These are phyloP conservation scores for Diaporthe citrichinensis DNA, from an alignment of 2,329 filamentous ascomycete species.

Conservation along the genomic window DNA sequence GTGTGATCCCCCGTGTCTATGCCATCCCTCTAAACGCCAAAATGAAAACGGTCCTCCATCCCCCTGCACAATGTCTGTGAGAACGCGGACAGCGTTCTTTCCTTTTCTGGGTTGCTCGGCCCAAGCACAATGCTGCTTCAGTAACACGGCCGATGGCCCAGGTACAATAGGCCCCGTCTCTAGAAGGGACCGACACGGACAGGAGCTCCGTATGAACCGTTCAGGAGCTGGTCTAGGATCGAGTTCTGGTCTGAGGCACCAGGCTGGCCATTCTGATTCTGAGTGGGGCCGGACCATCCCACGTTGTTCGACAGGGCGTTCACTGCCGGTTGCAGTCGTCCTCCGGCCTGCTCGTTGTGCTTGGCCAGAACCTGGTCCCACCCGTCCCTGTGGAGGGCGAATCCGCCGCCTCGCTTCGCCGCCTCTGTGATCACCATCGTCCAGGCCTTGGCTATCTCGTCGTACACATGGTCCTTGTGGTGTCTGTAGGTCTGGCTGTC, in stretches of 20 bases:
- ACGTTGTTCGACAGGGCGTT: constrained; percentile 81
- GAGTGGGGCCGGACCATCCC: constrained; percentile 78
- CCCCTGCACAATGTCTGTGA: constrained; percentile 13
- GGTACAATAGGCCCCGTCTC: constrained; percentile 5
- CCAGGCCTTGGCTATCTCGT: constrained; percentile 96
- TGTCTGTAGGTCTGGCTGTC: constrained; percentile 89
- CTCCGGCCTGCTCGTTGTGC: constrained; percentile 89
- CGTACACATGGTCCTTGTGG: constrained; percentile 95
- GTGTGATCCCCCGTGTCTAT: constrained; percentile 42
- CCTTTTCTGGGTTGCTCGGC: neutral
- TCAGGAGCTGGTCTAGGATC: constrained; percentile 74
- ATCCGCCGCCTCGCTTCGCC: constrained; percentile 90
- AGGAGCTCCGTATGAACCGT: constrained; percentile 70
- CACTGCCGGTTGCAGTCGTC: constrained; percentile 84
- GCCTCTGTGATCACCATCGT: constrained; percentile 91
- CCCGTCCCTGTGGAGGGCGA: constrained; percentile 87
- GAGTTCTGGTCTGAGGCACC: constrained; percentile 63
- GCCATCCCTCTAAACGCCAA: constrained; percentile 34
- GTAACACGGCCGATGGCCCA: neutral
- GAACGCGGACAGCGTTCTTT: neutral
- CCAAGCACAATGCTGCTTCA: neutral
- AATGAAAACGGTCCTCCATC: constrained; percentile 13
- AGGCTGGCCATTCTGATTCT: constrained; percentile 44
- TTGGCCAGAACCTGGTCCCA: constrained; percentile 92
- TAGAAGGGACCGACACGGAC: constrained; percentile 76